Percentiles rank a stretch among this genome's conserved stretches.
These are phyloP conservation scores for Achlya hypogyna DNA, from an alignment of 352 stramenopile species.

Conservation along the genomic window DNA sequence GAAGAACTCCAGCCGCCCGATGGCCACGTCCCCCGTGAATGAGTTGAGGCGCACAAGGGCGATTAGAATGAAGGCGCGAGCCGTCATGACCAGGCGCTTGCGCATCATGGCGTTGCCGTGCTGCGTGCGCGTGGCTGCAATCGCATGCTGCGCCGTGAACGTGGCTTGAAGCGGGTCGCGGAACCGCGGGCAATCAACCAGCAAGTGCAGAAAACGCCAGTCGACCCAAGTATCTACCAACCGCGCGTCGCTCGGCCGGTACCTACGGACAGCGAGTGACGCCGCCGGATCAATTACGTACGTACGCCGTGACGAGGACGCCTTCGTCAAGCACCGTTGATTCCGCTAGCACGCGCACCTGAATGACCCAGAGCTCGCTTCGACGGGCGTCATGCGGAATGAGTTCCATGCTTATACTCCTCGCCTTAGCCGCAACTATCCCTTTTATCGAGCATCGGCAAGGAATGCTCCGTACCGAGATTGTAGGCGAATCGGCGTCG, in stretches of 20 bases:
- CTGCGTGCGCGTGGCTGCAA: not conserved
- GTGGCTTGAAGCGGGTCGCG: not conserved
- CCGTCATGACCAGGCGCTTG: constrained; percentile 16
- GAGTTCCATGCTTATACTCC: not conserved
- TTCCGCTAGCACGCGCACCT: constrained; percentile 6
- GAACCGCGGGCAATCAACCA: constrained; percentile 24
- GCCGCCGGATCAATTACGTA: not conserved
- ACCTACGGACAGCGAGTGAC: not conserved
- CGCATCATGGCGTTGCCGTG: constrained; percentile 11
- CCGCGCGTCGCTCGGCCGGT: not conserved
- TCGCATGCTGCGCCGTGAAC: constrained; percentile 18
- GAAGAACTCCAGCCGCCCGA: constrained; percentile 61
- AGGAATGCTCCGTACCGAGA: not conserved
- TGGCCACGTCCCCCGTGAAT: constrained; percentile 57
- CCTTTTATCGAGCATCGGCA: not conserved
- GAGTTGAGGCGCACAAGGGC: constrained; percentile 52
- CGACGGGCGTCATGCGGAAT: not conserved
- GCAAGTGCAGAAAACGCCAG: constrained; percentile 50
- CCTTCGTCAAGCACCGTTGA: not conserved
- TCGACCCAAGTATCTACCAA: constrained; percentile 50
- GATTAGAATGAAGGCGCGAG: constrained; percentile 35
- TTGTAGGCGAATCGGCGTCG: constrained; percentile 16
- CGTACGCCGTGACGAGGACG: constrained; percentile 5
- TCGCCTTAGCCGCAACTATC: not conserved
- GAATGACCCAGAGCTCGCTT: not conserved